Base-by-base conservation (phyloP, 495 filamentous ascomycete genomes). In the Acidiella bohemica region DNA sequence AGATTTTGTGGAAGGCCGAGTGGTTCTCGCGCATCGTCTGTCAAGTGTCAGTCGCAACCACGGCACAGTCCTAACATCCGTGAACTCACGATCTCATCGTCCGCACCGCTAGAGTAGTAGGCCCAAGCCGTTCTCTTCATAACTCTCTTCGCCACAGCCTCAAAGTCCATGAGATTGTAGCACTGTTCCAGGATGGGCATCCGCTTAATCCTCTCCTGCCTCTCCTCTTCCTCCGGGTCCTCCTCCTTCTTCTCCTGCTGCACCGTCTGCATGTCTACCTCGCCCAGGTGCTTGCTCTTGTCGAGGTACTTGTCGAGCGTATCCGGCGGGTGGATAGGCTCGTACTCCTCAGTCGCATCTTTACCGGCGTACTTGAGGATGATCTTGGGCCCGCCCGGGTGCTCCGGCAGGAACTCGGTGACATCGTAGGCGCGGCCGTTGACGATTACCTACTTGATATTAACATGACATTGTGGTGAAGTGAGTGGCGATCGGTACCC, bases 51-150 rank as follows among this genome's bases (percentile, higher is more conserved):
- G 30, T 21, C 9, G 14, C 5, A 7, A 7, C 13, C 19, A 20
- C 29, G 13, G 3, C 26, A 9, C 20, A 9, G 10, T 26, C n/a
- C 19, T 14, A 16, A 7, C 13, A 27, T 32, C 4, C 26, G 7
- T 27, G 16, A n/a, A 65, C 78, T 47, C 59, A 90, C 84, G 63
- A 97, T 94, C 63, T 96, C 90, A 55, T 97, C 90, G 57, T 97
- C 90, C 0, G 90, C 86, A 36, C 84, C 88, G 53, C 81, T 88
- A 7, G 84, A 93, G 59, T 96, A 96, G 61, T 96, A 96, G 10
- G 79, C 88, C 88, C 88, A 96, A 1, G 87, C 85, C 0, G 77
- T 80, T 61, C 81, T 88, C 69, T 92, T 93, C 88, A 94, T 93
- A 24, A 88, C 75, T 13, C 70, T 64, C 49, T 75, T 73, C 1